A percentile compares a stretch with the other conserved stretches of the same genome.
Conservation (phyloP, 371 early-diverging fungal species). For the Dichotomocladium elegans region DNA sequence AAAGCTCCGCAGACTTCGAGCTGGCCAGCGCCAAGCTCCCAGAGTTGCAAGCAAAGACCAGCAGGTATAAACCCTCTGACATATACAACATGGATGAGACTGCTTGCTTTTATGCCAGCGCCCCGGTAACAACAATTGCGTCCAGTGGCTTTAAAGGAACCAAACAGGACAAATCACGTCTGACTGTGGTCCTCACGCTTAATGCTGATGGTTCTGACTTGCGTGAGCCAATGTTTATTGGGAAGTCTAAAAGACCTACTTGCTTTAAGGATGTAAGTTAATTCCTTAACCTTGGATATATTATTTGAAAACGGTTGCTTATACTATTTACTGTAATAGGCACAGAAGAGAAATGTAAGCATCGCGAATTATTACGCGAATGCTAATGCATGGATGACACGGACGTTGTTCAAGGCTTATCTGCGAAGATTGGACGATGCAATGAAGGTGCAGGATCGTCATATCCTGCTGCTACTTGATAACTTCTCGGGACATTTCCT, state of each 20-base stretch:
- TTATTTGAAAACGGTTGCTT: too few species aligned
- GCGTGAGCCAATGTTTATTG: background rate
- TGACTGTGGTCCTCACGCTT: conserved; percentile 6
- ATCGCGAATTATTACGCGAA: too few species aligned
- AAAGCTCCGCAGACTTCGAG: background rate
- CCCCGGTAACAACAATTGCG: conserved; percentile 1
- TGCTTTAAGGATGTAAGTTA: too few species aligned
- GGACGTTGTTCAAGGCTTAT: too few species aligned
- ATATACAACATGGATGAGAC: conserved; percentile 6
- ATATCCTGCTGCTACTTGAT: too few species aligned
- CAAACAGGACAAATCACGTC: conserved; percentile 2
- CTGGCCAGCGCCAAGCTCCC: background rate
- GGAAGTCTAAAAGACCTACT: background rate
- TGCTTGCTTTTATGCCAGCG: background rate
- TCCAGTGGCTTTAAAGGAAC: background rate
- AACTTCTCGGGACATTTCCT: too few species aligned
- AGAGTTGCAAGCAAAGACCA: background rate
- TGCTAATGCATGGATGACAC: too few species aligned
- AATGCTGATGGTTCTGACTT: conserved; percentile 7
- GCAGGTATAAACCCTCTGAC: background rate
- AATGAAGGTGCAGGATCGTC: too few species aligned
- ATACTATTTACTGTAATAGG: too few species aligned
- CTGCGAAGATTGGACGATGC: too few species aligned
- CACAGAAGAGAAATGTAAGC: too few species aligned
- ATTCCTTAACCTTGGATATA: too few species aligned